These are phyloP conservation scores for Phyllosticta citrichinensis DNA, from an alignment of 2,329 filamentous ascomycete genomes.

Conservation along the genomic window DNA sequence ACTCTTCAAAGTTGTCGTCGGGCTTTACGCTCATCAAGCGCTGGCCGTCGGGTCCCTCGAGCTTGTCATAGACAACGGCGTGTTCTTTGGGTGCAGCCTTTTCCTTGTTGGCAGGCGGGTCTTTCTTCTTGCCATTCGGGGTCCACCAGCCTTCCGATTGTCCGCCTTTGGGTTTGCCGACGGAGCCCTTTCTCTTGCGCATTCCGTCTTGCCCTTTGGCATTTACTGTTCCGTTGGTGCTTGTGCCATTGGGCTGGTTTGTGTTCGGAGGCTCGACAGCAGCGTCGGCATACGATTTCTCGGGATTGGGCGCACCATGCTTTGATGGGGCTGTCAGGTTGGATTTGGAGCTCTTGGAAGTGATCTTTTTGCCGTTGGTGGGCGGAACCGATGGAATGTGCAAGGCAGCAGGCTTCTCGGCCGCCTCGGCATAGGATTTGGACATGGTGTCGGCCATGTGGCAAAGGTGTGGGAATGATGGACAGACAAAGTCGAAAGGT, in stretches of 20 bases:
- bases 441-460: conserved; percentile 24
- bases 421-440: conserved; percentile 32
- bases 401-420: conserved; percentile 12
- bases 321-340: not conserved
- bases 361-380: not conserved
- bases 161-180: not conserved
- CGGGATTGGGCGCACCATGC: not conserved
- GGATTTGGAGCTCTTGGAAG: conserved; percentile 7
- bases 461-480: conserved; percentile 26
- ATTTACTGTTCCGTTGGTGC: not conserved
- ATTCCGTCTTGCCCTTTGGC: not conserved
- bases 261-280: conserved; percentile 7
- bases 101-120: not conserved
- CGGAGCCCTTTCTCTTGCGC: not conserved
- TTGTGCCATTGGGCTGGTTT: conserved; percentile 3
- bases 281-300: conserved; percentile 33
- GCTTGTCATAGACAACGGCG: conserved; percentile 34
- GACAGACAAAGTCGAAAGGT: conserved; percentile 35
- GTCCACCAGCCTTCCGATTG: conserved; percentile 1
- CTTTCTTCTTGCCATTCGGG: conserved; percentile 13
- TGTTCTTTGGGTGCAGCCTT: conserved; percentile 12
- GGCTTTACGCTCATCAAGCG: conserved; percentile 37
- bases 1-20: conserved; percentile 27
- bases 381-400: not conserved
- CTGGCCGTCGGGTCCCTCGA: conserved; percentile 34